Conservation (phyloP, 441 rosid species). For the Jatropha multifida region DNA sequence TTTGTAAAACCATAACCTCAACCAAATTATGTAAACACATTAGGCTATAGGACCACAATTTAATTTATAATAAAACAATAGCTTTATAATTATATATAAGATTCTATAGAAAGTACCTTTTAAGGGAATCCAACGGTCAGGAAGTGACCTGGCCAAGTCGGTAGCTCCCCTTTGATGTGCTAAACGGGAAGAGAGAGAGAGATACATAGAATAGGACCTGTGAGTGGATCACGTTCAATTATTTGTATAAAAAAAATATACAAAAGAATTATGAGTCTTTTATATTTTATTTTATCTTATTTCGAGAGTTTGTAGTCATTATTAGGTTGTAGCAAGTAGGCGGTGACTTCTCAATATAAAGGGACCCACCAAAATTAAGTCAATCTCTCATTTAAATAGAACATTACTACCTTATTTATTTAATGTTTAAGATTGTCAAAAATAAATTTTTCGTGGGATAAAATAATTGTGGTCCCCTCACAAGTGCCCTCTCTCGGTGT, state of each 20-base stretch:
- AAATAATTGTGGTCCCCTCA: no score
- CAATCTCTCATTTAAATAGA: neutral
- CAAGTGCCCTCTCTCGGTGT: no score
- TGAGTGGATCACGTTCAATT: neutral
- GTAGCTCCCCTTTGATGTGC: neutral
- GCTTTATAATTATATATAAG: neutral
- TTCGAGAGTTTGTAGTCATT: no score
- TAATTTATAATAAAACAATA: no score
- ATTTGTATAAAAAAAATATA: neutral
- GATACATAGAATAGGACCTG: no score
- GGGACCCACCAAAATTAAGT: constrained; percentile 1
- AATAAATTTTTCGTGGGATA: no score
- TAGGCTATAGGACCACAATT: no score
- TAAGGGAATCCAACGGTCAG: constrained; percentile 33
- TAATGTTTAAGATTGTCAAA: no score
- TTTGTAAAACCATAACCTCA: no score
- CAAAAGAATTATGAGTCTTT: neutral
- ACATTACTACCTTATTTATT: no score
- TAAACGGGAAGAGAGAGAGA: neutral
- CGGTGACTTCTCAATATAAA: neutral
- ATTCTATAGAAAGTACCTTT: neutral
- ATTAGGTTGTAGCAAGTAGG: no score
- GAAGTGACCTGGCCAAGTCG: constrained; percentile 12
- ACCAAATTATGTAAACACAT: no score
- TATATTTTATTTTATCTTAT: neutral